These are phyloP conservation scores for Hibiscus mutabilis DNA, from an alignment of 345 rosid species.

Conservation along the genomic window DNA sequence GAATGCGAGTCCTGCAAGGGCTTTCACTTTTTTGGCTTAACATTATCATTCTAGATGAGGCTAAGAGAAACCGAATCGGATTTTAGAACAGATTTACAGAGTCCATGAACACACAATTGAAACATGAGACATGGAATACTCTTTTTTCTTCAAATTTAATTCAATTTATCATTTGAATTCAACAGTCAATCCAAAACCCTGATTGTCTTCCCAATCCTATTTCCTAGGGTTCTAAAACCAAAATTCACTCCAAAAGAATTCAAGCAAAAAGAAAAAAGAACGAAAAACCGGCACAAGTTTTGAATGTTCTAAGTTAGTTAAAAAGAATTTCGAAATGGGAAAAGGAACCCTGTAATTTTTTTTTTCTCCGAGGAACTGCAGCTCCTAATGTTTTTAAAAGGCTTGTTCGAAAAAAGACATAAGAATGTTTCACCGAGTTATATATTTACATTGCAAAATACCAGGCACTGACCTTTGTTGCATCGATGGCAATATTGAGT, in stretches of 20 bases:
- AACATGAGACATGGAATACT: no score
- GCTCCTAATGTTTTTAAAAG: slow-evolving; percentile 22
- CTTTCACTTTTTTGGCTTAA: no score
- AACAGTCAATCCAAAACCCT: slow-evolving; percentile 15
- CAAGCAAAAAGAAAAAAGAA: background rate
- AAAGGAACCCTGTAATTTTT: slow-evolving; percentile 20
- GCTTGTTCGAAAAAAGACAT: slow-evolving; percentile 11
- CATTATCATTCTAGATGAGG: no score
- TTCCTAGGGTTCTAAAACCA: background rate
- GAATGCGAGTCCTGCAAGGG: no score
- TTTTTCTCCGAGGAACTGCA: slow-evolving; percentile 18
- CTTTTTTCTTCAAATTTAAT: background rate
- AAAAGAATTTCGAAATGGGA: slow-evolving; percentile 15
- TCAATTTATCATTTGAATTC: background rate
- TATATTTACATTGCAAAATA: slow-evolving; percentile 15
- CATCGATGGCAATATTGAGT: slow-evolving; percentile 6
- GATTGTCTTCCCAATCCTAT: background rate
- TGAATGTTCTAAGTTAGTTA: slow-evolving; percentile 20
- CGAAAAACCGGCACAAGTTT: background rate
- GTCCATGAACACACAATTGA: no score
- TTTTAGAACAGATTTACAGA: no score
- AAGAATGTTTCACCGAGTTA: slow-evolving; percentile 9
- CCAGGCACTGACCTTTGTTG: slow-evolving; percentile 25
- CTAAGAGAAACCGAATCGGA: no score
- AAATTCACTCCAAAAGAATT: slow-evolving; percentile 5